phyloP scores from a whole-genome alignment of 257 asterid genomes.

The Solanum ossicruentum region DNA sequence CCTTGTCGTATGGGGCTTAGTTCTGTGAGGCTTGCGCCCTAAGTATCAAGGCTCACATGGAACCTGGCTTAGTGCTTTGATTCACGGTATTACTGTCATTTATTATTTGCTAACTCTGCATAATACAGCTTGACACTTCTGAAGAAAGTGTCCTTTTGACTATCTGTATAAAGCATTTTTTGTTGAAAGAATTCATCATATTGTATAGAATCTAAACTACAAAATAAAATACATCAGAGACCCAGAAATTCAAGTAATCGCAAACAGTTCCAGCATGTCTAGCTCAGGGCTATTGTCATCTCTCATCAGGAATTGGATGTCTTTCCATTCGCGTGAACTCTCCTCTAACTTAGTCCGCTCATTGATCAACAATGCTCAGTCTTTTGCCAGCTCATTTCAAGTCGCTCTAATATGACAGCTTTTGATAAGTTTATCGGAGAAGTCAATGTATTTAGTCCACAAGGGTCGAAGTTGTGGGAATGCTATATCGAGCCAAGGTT shows the following conservation, averaged over 20 bases:
- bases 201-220: background rate
- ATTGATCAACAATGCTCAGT: conserved; percentile 1
- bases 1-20: too few species aligned
- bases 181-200: background rate
- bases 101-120: background rate
- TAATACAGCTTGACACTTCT: background rate
- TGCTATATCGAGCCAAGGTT: conserved; percentile 98
- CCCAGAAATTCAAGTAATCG: conserved; percentile 22
- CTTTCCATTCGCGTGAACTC: conserved; percentile 7
- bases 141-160: background rate
- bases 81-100: background rate
- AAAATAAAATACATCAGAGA: background rate
- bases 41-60: too few species aligned
- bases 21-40: too few species aligned
- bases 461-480: conserved; percentile 70
- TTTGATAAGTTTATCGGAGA: conserved; percentile 70
- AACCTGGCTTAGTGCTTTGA: too few species aligned
- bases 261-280: conserved; percentile 5
- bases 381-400: conserved; percentile 18
- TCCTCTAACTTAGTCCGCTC: conserved; percentile 17
- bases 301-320: conserved; percentile 9
- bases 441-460: conserved; percentile 71
- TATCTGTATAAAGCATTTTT: background rate
- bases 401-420: conserved; percentile 66
- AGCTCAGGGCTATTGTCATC: conserved; percentile 20